Evolutionary conservation across 192 early-diverging fungal genomes (phyloP), one percentile per base, ranked within the genome.

Genomic region (Gryganskiella cystojenkinii): DNA sequence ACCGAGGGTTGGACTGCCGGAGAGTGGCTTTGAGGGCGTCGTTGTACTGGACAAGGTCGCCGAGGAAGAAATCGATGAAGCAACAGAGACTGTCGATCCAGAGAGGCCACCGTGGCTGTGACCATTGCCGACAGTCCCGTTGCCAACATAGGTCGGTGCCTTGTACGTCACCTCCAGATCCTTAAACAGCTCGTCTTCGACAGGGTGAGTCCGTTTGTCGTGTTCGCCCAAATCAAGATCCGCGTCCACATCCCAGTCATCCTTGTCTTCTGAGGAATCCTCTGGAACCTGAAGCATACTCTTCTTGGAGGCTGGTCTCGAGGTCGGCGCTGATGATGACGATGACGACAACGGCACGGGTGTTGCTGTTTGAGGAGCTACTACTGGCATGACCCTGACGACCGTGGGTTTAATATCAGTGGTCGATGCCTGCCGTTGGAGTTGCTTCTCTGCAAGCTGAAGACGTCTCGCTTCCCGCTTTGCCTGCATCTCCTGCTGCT

Each of bases 401-500:
- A 60, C 54, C 5, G 30, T 24, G 5, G 56, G 46, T 28, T 63
- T 68, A 2, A 62, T 52, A 52, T 63, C 67, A 24, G 72, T 42
- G 3, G 40, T 49, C 19, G 62, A 60, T 7, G 37, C 25, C 37
- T 64, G 68, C 30, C 61, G 61, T 25, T 78, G 52, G 0, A 42
- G 17, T 43, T 78, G 74, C 33, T 78, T 78, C 49, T 78, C 74
- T 24, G 74, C 74, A 35, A 78, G 19, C 40, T 78, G 74, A 14
- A 52, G 61, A 24, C 74, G 74, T 8, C 74, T 59, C 1, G 74
- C 74, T n/a, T 78, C 74, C 14, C 74, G 65, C 30, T 78, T 78
- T 1, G 66, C 74, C 34, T 64, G 61, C 74, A 78, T 78, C 46
- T 78, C 74, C 27, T 78, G 74, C 40, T 78, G 74, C 50, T 78